Evolutionary conservation across 306 rosid species (phyloP).

Genomic region (Vigna unguiculata): DNA sequence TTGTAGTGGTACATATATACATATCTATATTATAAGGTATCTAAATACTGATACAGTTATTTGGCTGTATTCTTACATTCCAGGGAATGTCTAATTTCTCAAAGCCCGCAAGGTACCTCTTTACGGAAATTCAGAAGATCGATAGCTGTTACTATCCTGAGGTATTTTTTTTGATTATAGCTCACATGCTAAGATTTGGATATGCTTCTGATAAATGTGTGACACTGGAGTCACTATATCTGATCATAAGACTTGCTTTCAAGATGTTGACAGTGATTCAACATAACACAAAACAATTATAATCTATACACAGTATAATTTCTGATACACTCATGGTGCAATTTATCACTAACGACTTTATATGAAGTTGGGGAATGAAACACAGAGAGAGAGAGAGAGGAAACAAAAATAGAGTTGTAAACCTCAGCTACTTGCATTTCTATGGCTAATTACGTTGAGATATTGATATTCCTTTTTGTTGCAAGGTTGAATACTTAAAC

Average conservation of each 20-base stretch:
- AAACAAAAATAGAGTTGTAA: background rate
- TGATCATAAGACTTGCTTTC: slow-evolving; percentile 12
- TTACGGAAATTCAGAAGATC: slow-evolving; percentile 85
- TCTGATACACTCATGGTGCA: background rate
- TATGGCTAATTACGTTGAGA: background rate
- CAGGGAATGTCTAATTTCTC: slow-evolving; percentile 95
- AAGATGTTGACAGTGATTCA: background rate
- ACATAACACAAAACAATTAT: background rate
- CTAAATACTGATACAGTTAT: background rate
- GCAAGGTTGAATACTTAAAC: slow-evolving; percentile 32
- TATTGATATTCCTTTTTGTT: slow-evolving; percentile 2
- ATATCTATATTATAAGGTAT: slow-evolving; percentile 13
- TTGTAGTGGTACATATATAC: background rate
- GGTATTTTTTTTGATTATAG: slow-evolving; percentile 54
- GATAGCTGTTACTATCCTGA: slow-evolving; percentile 94
- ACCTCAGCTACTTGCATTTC: background rate
- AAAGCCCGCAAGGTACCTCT: slow-evolving; percentile 81
- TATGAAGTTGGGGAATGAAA: background rate
- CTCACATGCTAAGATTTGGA: slow-evolving; percentile 22
- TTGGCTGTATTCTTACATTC: slow-evolving; percentile 32
- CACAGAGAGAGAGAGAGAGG: too few species aligned
- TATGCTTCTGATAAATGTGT: background rate
- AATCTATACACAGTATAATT: background rate
- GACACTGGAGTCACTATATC: background rate
- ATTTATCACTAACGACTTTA: background rate